Evolutionary conservation across 441 rosid genomes (phyloP).

Genomic region (Lagerstroemia fauriei): DNA sequence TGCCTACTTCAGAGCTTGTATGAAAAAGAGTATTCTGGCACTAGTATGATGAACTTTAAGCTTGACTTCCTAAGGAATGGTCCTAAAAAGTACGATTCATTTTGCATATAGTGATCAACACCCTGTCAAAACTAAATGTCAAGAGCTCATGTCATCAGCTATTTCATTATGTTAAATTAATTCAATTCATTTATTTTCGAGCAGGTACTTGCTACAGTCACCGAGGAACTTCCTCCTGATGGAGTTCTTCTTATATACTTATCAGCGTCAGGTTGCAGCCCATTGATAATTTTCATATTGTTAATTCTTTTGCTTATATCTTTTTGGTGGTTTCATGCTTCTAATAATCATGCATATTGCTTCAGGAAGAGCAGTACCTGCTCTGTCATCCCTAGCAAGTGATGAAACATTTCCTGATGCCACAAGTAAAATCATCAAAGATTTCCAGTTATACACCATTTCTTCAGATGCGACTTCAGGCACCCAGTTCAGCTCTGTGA

Average conservation of each 20-base stretch:
- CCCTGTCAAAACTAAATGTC: background rate
- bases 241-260: slow-evolving; percentile 78
- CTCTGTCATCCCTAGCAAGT: slow-evolving; percentile 47
- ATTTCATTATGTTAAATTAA: slow-evolving; percentile 9
- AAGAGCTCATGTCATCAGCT: slow-evolving; percentile 8
- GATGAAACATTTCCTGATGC: slow-evolving; percentile 46
- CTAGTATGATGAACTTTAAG: background rate
- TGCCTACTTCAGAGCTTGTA: background rate
- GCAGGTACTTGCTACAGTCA: slow-evolving; percentile 83
- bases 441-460: slow-evolving; percentile 50
- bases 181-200: slow-evolving; percentile 23
- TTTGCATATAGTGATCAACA: background rate
- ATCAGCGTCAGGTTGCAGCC: slow-evolving; percentile 76
- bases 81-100: no score
- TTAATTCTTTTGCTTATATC: slow-evolving; percentile 7
- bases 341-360: slow-evolving; percentile 28
- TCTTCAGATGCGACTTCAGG: slow-evolving; percentile 48
- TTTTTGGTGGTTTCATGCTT: slow-evolving; percentile 27
- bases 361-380: slow-evolving; percentile 57
- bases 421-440: slow-evolving; percentile 50
- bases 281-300: slow-evolving; percentile 17
- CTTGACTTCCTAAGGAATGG: background rate
- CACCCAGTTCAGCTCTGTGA: slow-evolving; percentile 43
- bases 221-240: slow-evolving; percentile 82
- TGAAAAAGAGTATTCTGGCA: background rate